Percentiles rank a stretch among this genome's conserved stretches.
phyloP scores from a whole-genome alignment of 352 stramenopile genomes.

The Globisporangium viniferum region DNA sequence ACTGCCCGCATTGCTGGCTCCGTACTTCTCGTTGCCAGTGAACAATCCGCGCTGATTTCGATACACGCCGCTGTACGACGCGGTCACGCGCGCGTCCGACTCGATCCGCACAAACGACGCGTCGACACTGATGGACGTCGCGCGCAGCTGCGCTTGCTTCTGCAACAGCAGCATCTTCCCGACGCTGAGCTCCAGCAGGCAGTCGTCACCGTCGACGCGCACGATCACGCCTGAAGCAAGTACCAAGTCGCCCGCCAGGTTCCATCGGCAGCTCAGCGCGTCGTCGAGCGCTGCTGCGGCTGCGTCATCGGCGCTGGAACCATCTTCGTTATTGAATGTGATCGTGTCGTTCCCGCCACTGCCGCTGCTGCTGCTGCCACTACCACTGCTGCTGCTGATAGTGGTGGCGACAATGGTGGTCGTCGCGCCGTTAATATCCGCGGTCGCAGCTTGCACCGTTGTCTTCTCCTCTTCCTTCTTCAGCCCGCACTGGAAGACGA shows the following conservation, averaged over 20 bases:
- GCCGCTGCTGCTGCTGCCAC: not conserved
- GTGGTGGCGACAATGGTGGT: not conserved
- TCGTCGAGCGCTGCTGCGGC: constrained; percentile 17
- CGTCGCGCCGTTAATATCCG: not conserved
- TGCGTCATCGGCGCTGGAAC: not conserved
- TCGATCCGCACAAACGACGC: constrained; percentile 66
- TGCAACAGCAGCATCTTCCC: constrained; percentile 55
- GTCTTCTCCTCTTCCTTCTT: not conserved
- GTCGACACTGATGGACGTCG: constrained; percentile 47
- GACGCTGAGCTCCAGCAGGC: constrained; percentile 44
- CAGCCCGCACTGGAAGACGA: constrained; percentile 43
- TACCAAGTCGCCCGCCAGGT: constrained; percentile 51
- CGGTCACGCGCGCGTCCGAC: constrained; percentile 26
- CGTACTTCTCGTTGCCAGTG: constrained; percentile 35
- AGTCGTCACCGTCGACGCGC: constrained; percentile 47
- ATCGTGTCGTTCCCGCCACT: constrained; percentile 6
- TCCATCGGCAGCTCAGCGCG: constrained; percentile 48
- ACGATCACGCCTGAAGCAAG: constrained; percentile 38
- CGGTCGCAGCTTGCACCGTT: not conserved
- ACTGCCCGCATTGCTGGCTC: constrained; percentile 55
- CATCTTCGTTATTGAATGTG: not conserved
- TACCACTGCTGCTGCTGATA: not conserved
- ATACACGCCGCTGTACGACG: constrained; percentile 30
- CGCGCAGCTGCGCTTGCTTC: constrained; percentile 29
- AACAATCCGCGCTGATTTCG: constrained; percentile 27